These are phyloP conservation scores for Rhizopus microsporus DNA, from an alignment of 371 early-diverging fungal species.

Conservation along the genomic window DNA sequence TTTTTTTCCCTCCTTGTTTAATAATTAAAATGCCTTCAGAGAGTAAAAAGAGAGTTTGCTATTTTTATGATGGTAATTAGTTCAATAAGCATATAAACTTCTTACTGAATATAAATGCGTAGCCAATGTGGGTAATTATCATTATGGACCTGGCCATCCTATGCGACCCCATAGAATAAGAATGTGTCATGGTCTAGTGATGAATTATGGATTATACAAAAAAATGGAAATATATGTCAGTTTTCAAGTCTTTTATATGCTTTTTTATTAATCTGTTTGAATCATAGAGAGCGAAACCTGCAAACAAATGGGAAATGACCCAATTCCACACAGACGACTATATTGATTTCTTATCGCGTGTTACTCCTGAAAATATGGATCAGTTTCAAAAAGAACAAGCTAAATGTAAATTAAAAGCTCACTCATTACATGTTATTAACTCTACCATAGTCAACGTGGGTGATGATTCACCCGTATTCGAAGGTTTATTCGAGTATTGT, in stretches of 20 bases:
- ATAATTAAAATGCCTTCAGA: conserved; percentile 36
- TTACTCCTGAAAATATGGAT: conserved; percentile 84
- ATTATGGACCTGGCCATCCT: conserved; percentile 83
- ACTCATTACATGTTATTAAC: not conserved
- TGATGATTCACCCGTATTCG: conserved; percentile 93
- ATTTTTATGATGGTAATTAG: conserved; percentile 55
- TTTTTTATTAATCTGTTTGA: not conserved
- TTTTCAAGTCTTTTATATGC: not conserved
- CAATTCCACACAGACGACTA: conserved; percentile 97
- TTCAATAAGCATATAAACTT: not conserved
- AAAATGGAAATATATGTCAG: conserved; percentile 71
- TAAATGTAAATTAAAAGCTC: conserved; percentile 60
- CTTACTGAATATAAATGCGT: conserved; percentile 10
- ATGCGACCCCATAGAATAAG: conserved; percentile 97
- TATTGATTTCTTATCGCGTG: conserved; percentile 88
- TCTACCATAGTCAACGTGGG: conserved; percentile 47
- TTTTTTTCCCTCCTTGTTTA: conserved; percentile 3
- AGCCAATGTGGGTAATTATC: conserved; percentile 67
- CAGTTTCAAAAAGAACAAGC: conserved; percentile 58
- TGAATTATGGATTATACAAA: conserved; percentile 88
- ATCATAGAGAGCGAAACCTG: conserved; percentile 61
- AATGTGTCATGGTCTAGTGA: conserved; percentile 91
- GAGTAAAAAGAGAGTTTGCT: conserved; percentile 53
- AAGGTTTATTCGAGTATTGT: conserved; percentile 92
- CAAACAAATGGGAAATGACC: conserved; percentile 86